Conservation (phyloP, 2,329 filamentous ascomycete genomes). For the Hymenoscyphus infarciens region DNA sequence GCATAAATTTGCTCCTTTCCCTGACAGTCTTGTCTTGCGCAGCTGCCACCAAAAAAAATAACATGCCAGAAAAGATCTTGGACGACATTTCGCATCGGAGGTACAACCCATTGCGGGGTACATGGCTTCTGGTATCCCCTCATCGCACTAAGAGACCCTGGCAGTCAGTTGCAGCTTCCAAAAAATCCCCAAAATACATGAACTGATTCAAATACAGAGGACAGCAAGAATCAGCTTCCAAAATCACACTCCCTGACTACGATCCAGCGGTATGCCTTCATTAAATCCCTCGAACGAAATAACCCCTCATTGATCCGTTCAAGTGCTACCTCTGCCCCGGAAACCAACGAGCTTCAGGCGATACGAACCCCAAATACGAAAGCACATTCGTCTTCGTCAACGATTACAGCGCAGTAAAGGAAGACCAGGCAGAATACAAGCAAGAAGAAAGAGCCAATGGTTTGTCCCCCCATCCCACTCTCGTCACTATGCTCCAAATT, state of each 20-base stretch:
- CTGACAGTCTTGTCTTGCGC: background rate
- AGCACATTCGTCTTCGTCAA: conserved; percentile 94
- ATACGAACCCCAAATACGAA: conserved; percentile 80
- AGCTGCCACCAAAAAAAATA: background rate
- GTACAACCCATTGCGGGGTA: conserved; percentile 86
- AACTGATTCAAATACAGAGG: conserved; percentile 50
- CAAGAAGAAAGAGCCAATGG: background rate
- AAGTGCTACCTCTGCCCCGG: conserved; percentile 93
- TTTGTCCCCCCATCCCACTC: background rate
- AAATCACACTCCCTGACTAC: conserved; percentile 70
- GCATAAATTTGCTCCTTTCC: background rate
- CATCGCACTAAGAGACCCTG: conserved; percentile 96
- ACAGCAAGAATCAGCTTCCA: conserved; percentile 69
- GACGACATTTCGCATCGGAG: conserved; percentile 96
- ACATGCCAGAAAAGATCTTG: conserved; percentile 72
- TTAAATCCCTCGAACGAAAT: conserved; percentile 3
- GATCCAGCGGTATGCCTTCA: conserved; percentile 60
- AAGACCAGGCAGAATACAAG: conserved; percentile 21
- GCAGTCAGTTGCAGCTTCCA: conserved; percentile 63
- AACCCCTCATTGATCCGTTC: conserved; percentile 25
- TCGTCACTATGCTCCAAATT: background rate
- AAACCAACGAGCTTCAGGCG: conserved; percentile 84
- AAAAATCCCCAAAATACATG: background rate
- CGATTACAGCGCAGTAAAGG: conserved; percentile 95
- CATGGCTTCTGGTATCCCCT: conserved; percentile 91